phyloP scores from a whole-genome alignment of 805 yeast species.

The Candida hispaniensis region DNA sequence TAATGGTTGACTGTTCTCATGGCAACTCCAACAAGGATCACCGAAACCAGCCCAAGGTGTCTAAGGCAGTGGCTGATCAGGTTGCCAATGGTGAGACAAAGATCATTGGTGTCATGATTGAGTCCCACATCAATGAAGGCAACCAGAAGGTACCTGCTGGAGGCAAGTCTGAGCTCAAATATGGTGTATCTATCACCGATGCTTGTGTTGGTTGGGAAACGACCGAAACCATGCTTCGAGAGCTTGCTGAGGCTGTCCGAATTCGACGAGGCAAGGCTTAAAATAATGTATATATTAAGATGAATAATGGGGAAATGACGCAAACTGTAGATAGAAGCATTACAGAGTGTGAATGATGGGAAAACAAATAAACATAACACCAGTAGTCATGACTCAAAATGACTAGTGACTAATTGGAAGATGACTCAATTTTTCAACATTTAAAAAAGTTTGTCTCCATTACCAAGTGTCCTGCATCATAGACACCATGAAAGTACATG shows the following conservation, averaged over 20 bases:
- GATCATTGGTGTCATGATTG: constrained; percentile 92
- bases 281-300: too few species aligned
- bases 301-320: too few species aligned
- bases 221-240: constrained; percentile 69
- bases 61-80: constrained; percentile 70
- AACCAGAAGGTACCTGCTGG: constrained; percentile 68
- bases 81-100: constrained; percentile 66
- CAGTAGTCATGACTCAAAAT: too few species aligned
- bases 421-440: too few species aligned
- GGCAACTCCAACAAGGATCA: constrained; percentile 93
- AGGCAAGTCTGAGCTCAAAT: constrained; percentile 54
- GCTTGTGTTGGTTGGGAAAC: constrained; percentile 91
- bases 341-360: too few species aligned
- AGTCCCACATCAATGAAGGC: constrained; percentile 85
- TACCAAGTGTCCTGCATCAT: too few species aligned
- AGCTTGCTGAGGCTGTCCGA: constrained; percentile 73
- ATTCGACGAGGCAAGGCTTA: constrained; percentile 45
- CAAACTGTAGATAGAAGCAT: too few species aligned
- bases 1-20: constrained; percentile 97
- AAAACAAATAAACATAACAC: too few species aligned
- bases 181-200: constrained; percentile 96
- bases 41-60: constrained; percentile 93
- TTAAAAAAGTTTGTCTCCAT: too few species aligned
- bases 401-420: too few species aligned
- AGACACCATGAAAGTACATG: constrained; percentile 41